These are phyloP conservation scores for Mrakia gelida DNA, from an alignment of 768 basidiomycete genomes.

Conservation along the genomic window DNA sequence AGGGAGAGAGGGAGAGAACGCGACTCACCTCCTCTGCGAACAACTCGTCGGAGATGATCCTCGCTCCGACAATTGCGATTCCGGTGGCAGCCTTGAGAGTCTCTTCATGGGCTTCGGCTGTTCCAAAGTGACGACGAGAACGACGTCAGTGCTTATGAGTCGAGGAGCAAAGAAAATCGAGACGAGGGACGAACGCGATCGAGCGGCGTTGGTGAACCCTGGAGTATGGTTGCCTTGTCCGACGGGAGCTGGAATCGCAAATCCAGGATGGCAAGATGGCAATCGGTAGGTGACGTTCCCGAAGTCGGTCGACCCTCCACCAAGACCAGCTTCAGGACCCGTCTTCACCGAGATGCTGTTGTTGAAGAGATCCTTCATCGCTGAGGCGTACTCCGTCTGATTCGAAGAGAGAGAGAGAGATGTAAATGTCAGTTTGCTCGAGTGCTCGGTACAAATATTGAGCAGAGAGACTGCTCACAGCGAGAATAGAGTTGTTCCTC, in stretches of 20 bases:
- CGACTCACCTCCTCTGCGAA: slow-evolving; percentile 33
- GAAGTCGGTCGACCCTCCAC: slow-evolving; percentile 18
- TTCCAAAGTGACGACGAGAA: slow-evolving; percentile 31
- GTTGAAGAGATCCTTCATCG: slow-evolving; percentile 24
- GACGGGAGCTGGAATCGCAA: not conserved
- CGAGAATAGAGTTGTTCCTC: slow-evolving; percentile 26
- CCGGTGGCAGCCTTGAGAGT: slow-evolving; percentile 38
- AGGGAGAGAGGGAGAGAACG: not conserved
- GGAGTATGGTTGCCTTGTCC: slow-evolving; percentile 24
- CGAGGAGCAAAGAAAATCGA: slow-evolving; percentile 33
- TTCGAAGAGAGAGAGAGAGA: too few species aligned
- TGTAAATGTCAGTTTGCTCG: too few species aligned
- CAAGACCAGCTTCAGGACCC: not conserved
- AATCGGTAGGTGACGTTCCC: slow-evolving; percentile 21
- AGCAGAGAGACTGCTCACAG: slow-evolving; percentile 5
- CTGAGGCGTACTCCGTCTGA: slow-evolving; percentile 32
- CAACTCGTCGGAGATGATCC: slow-evolving; percentile 33
- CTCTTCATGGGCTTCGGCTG: slow-evolving; percentile 38
- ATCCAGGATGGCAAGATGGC: slow-evolving; percentile 24
- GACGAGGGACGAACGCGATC: slow-evolving; percentile 26
- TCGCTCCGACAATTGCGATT: slow-evolving; percentile 34
- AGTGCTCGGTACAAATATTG: too few species aligned
- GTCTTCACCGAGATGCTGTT: not conserved
- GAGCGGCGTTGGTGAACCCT: not conserved
- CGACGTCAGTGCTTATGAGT: too few species aligned